These are phyloP conservation scores for Laguncularia racemosa DNA, from an alignment of 345 rosid genomes.

Conservation along the genomic window DNA sequence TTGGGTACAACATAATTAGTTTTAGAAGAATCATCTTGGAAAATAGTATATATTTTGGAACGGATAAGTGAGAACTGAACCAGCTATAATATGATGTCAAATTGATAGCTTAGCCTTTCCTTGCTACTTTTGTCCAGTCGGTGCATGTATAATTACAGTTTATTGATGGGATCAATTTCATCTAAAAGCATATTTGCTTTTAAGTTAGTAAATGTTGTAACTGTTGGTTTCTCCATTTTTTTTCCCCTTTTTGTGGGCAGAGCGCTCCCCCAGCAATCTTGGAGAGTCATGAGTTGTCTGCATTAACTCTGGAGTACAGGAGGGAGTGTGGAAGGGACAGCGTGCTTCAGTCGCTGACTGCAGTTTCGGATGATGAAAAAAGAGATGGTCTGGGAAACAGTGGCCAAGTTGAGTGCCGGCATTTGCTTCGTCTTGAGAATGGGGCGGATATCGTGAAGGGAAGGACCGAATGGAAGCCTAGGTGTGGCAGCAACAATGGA, in stretches of 20 bases:
- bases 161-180: too few relatives aligned
- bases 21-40: background rate
- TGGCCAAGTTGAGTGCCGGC: slow-evolving; percentile 72
- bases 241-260: too few relatives aligned
- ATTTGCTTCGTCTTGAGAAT: slow-evolving; percentile 77
- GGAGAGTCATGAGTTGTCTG: slow-evolving; percentile 79
- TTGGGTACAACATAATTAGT: background rate
- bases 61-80: too few relatives aligned
- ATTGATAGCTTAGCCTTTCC: too few relatives aligned
- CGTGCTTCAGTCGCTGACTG: slow-evolving; percentile 85
- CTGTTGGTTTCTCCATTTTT: slow-evolving; percentile 1
- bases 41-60: too few relatives aligned
- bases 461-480: slow-evolving; percentile 87
- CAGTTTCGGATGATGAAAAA: slow-evolving; percentile 41
- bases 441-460: slow-evolving; percentile 92
- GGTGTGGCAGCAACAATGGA: slow-evolving; percentile 29
- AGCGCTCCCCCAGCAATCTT: slow-evolving; percentile 79
- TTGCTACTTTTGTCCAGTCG: too few relatives aligned
- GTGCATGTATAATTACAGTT: too few relatives aligned
- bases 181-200: background rate
- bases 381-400: slow-evolving; percentile 24
- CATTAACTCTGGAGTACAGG: slow-evolving; percentile 84
- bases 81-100: too few relatives aligned
- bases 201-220: background rate
- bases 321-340: slow-evolving; percentile 96